Evolutionary conservation across 208 protist species (phyloP).

Genomic region (Trypanosoma avium): DNA sequence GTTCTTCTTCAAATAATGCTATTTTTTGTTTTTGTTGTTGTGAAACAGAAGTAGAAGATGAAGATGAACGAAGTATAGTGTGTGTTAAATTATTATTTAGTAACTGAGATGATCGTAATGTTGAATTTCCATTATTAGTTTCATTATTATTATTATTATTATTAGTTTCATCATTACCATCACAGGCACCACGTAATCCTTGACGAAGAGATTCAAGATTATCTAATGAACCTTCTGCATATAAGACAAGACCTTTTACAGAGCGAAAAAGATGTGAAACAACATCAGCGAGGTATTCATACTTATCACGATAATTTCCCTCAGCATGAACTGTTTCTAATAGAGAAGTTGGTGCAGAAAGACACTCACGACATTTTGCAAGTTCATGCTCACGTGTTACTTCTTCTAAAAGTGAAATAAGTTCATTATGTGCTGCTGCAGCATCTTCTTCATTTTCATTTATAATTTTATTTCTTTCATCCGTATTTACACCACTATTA

Average conservation of each 20-base stretch:
- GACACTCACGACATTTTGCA: slow-evolving; percentile 53
- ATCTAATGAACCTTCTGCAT: slow-evolving; percentile 70
- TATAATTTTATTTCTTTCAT: not conserved
- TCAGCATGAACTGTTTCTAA: slow-evolving; percentile 32
- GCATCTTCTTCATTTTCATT: not conserved
- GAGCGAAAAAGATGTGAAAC: slow-evolving; percentile 51
- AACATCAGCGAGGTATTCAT: slow-evolving; percentile 46
- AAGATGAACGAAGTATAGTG: not conserved
- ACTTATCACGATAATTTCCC: slow-evolving; percentile 26
- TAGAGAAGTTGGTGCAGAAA: slow-evolving; percentile 46
- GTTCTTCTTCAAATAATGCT: slow-evolving; percentile 29
- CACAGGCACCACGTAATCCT: slow-evolving; percentile 30
- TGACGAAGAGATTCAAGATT: slow-evolving; percentile 61
- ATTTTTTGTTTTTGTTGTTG: slow-evolving; percentile 28
- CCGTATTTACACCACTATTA: slow-evolving; percentile 16
- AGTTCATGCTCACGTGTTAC: slow-evolving; percentile 74
- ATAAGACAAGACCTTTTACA: slow-evolving; percentile 49
- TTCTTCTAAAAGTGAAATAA: slow-evolving; percentile 64
- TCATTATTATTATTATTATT: not conserved
- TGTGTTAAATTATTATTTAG: too few relatives aligned
- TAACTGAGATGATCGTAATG: not conserved
- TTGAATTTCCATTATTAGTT: not conserved
- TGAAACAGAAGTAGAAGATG: not conserved
- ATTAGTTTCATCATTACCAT: not conserved
- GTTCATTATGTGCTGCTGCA: slow-evolving; percentile 46